Evolutionary conservation across 192 early-diverging fungal genomes (phyloP), one percentile per base, ranked within the genome.

Genomic region (Jimgerdemannia flammicorona): DNA sequence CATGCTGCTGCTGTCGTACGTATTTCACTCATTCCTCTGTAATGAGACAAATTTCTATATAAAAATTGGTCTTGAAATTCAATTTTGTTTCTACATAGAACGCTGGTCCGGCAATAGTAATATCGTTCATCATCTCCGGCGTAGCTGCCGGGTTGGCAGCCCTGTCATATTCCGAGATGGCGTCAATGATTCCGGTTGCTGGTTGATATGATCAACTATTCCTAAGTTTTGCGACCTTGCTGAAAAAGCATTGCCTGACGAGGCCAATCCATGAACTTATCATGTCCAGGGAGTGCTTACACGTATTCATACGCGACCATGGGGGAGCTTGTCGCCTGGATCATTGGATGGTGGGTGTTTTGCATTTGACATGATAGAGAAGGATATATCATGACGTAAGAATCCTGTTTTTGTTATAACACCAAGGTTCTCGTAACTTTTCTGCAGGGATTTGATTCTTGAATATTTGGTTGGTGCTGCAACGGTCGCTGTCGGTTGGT

Each of bases 251-350:
- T 29, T 29, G 29, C 1, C 29, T 29, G 29, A 29, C 29, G 29
- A 29, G 29, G 1, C 29, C 29, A 29, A 29, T 29, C 29, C 29
- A 29, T 29, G 29, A 29, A 29, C 29, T 29, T 29, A 29, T 29
- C 29, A 29, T 29, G 29, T 29, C 29, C 29, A 29, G 29, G 29
- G 29, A 29, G 94, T 0, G 93, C 96, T 4, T 97, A 96, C 78
- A 92, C 93, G 0, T 97, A 91, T 69, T 88, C 91, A 2, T 97
- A 96, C 72, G 92, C 92, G 4, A 93, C 95, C 0, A 80, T 96
- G 73, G 96, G 96, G 18, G 96, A 97, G 73, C 77, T 96, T 29
- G 74, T 94, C 19, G 95, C 91, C 2, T 97, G 96, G 96, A 93
- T 94, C 63, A 92, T 95, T 74, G 95, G 94, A 11, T 97, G 96